A percentile compares a stretch with the other conserved stretches of the same genome.
Evolutionary conservation across 2,329 filamentous ascomycete species (phyloP).

Genomic region (Chrysoporthe cubensis): DNA sequence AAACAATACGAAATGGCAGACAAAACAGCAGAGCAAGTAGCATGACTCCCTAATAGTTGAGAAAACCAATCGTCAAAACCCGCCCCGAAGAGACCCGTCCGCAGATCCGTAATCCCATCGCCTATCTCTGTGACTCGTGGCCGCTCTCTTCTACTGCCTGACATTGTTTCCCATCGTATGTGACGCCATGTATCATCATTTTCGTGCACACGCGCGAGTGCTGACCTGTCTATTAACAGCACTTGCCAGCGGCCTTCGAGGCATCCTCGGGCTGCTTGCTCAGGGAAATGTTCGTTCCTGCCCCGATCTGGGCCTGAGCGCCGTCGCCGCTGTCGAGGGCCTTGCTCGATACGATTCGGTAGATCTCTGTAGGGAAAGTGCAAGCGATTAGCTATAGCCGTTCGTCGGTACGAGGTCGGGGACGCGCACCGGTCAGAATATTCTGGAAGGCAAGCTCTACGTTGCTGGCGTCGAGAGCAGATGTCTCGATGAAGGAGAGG

Average conservation of each 20-base stretch:
- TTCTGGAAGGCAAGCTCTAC: conserved; percentile 99
- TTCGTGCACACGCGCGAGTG: conserved; percentile 35
- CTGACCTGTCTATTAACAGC: conserved; percentile 62
- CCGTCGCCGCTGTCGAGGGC: conserved; percentile 88
- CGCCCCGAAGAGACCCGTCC: conserved; percentile 25
- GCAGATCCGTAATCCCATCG: conserved; percentile 28
- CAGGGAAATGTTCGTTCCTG: conserved; percentile 82
- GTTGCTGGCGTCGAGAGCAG: conserved; percentile 97
- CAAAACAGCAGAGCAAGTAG: conserved; percentile 29
- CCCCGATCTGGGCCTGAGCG: conserved; percentile 76
- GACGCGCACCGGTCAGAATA: conserved; percentile 84
- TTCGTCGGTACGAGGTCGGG: background rate
- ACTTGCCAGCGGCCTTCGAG: conserved; percentile 78
- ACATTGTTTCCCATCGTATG: conserved; percentile 35
- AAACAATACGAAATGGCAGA: conserved; percentile 20
- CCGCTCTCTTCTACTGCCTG: conserved; percentile 31
- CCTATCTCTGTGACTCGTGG: conserved; percentile 22
- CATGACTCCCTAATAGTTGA: conserved; percentile 32
- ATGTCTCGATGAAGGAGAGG: conserved; percentile 98
- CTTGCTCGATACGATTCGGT: conserved; percentile 98
- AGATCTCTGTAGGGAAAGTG: conserved; percentile 74
- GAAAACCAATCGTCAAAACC: conserved; percentile 29
- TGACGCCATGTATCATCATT: conserved; percentile 40
- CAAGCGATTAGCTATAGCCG: conserved; percentile 16
- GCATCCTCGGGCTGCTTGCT: conserved; percentile 80